Conservation (phyloP, 2,329 filamentous ascomycete species). For the Fusarium staphyleae region DNA sequence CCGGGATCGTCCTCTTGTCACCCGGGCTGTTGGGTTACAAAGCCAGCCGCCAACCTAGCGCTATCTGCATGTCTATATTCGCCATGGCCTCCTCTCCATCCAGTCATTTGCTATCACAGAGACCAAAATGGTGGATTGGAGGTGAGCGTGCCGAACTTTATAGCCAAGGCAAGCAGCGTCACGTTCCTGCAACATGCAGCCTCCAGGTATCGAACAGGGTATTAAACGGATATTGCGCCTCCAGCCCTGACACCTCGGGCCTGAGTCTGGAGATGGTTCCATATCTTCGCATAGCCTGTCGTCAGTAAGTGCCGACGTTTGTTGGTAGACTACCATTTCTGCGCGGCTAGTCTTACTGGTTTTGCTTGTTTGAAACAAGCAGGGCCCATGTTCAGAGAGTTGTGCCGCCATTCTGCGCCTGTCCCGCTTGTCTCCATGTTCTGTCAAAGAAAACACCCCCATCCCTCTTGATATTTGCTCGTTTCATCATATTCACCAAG, state of each 20-base stretch:
- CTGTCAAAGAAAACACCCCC: constrained; percentile 12
- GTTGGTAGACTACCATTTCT: constrained; percentile 7
- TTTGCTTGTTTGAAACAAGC: constrained; percentile 1
- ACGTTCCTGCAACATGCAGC: not conserved
- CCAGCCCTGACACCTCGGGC: not conserved
- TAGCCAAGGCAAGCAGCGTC: not conserved
- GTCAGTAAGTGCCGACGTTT: constrained; percentile 18
- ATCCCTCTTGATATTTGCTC: constrained; percentile 1
- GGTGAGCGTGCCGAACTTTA: no score
- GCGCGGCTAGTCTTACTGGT: not conserved
- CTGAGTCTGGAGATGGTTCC: not conserved
- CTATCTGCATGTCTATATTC: not conserved
- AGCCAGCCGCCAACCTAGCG: not conserved
- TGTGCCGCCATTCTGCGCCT: not conserved
- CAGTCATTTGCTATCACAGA: no score
- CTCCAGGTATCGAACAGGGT: not conserved
- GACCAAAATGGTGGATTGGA: no score
- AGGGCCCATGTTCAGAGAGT: constrained; percentile 7
- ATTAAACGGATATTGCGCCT: constrained; percentile 1
- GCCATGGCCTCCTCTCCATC: no score
- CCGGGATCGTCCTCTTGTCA: constrained; percentile 34
- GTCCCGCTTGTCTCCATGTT: not conserved
- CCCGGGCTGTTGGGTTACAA: constrained; percentile 31
- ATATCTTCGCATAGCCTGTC: constrained; percentile 17
- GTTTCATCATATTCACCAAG: constrained; percentile 13